Conservation (phyloP, 495 filamentous ascomycete species). For the Opeltia flavorubescens region DNA sequence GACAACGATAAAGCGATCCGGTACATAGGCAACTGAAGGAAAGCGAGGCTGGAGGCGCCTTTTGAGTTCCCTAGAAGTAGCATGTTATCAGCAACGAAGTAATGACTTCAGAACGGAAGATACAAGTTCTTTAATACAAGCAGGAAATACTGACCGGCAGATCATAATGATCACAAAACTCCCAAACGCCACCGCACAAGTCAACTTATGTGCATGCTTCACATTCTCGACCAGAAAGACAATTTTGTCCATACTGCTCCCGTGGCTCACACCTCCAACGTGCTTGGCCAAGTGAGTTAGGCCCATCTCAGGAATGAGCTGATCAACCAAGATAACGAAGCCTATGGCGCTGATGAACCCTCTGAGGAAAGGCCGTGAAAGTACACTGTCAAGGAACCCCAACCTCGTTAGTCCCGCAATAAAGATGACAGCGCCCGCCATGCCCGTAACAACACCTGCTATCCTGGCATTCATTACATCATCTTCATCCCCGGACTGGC, state of each 20-base stretch:
- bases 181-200: constrained; percentile 55
- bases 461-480: constrained; percentile 58
- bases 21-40: constrained; percentile 73
- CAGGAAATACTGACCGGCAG: constrained; percentile 38
- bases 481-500: constrained; percentile 56
- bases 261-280: constrained; percentile 46
- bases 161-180: constrained; percentile 86
- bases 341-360: constrained; percentile 97
- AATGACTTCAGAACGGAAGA: neutral
- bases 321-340: constrained; percentile 89
- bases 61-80: constrained; percentile 52
- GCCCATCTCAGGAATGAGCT: constrained; percentile 81
- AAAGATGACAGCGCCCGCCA: constrained; percentile 78
- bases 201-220: constrained; percentile 52
- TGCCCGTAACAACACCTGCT: constrained; percentile 76
- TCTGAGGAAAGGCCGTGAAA: constrained; percentile 80
- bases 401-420: constrained; percentile 68
- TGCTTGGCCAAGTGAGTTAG: constrained; percentile 40
- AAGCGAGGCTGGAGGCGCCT: constrained; percentile 66
- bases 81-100: constrained; percentile 9
- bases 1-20: constrained; percentile 85
- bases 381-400: constrained; percentile 90
- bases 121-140: neutral
- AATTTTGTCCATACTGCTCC: constrained; percentile 73
- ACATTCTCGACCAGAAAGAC: constrained; percentile 60